Evolutionary conservation across 805 yeast genomes (phyloP).

Genomic region (Crinitomyces ghanaensis): DNA sequence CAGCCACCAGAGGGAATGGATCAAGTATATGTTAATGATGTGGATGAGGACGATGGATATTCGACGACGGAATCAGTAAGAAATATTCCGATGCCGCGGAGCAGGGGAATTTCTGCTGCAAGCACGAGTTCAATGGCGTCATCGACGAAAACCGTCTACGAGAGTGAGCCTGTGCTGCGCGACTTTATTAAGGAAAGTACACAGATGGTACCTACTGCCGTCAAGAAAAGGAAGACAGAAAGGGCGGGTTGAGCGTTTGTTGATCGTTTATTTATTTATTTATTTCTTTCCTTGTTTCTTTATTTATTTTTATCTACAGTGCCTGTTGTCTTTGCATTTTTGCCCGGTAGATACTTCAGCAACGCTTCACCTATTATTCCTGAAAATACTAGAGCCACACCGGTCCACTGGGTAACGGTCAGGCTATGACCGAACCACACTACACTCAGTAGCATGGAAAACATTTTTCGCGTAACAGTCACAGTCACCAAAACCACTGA

Average conservation of each 20-base stretch:
- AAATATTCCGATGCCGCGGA: constrained; percentile 25
- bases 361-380: constrained; percentile 78
- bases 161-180: constrained; percentile 16
- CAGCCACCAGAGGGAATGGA: constrained; percentile 22
- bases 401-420: constrained; percentile 57
- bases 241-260: neutral
- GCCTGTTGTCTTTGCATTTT: neutral
- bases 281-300: neutral
- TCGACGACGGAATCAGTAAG: constrained; percentile 13
- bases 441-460: constrained; percentile 86
- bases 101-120: neutral
- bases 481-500: constrained; percentile 80
- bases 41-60: constrained; percentile 17
- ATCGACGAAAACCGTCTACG: constrained; percentile 13
- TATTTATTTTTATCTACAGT: neutral
- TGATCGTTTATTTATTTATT: neutral
- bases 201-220: constrained; percentile 13
- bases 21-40: constrained; percentile 18
- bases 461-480: constrained; percentile 93
- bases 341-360: constrained; percentile 26
- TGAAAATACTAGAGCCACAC: constrained; percentile 67
- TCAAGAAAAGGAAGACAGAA: constrained; percentile 7
- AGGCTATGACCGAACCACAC: constrained; percentile 74
- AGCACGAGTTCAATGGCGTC: neutral
- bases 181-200: constrained; percentile 16